These are phyloP conservation scores for Camelina hispida DNA, from an alignment of 345 rosid species.

Conservation along the genomic window DNA sequence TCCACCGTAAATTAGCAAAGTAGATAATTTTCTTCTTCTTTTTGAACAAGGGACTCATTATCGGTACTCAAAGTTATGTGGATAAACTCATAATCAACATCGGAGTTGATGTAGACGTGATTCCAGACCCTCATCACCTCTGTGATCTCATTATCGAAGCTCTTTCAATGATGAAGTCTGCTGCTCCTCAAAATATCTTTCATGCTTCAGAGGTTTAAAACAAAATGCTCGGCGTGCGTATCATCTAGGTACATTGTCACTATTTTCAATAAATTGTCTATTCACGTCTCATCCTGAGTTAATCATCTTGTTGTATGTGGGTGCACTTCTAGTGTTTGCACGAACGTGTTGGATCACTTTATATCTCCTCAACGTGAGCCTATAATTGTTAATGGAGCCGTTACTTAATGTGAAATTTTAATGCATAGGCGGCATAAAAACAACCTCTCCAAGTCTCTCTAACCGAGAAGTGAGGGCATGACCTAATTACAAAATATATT, in stretches of 20 bases:
- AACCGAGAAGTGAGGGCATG: background rate
- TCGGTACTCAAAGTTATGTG: constrained; percentile 68
- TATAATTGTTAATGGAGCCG: too few relatives aligned
- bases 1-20: background rate
- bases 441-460: background rate
- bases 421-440: background rate
- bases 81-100: constrained; percentile 60
- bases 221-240: background rate
- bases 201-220: background rate
- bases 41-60: constrained; percentile 61
- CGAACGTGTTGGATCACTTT: background rate
- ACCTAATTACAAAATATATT: constrained; percentile 19
- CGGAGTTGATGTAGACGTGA: constrained; percentile 61
- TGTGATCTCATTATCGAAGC: constrained; percentile 60
- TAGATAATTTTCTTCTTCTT: too few relatives aligned
- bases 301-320: background rate
- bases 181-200: constrained; percentile 2
- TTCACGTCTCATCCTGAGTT: background rate
- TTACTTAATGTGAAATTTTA: background rate
- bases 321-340: background rate
- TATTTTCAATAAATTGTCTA: background rate
- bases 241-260: too few relatives aligned
- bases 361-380: background rate
- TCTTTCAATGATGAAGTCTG: constrained; percentile 53
- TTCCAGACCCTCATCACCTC: constrained; percentile 69